Conservation (phyloP, 805 yeast species). For the Hanseniaspora pseudoguilliermondii region DNA sequence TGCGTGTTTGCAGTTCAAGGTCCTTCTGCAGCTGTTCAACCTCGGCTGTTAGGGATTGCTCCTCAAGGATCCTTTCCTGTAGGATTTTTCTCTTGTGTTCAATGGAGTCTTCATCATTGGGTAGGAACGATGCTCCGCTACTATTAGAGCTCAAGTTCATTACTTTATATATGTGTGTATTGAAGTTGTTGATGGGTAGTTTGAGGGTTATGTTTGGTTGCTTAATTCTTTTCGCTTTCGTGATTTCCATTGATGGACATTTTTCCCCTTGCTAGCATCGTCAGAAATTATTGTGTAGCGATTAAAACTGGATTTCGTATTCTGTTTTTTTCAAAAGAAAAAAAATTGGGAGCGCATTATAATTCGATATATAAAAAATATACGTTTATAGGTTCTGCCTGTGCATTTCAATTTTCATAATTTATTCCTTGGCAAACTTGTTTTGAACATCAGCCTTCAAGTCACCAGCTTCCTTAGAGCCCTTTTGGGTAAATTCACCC, state of each 20-base stretch:
- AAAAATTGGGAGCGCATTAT: too few species aligned
- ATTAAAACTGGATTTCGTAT: too few species aligned
- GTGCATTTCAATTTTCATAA: too few species aligned
- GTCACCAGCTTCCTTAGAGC: constrained; percentile 42
- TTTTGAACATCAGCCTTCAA: constrained; percentile 18
- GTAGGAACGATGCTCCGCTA: not conserved
- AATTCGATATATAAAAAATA: not conserved
- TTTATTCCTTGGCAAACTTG: constrained; percentile 3
- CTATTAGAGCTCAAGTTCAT: not conserved
- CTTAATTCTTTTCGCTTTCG: too few species aligned
- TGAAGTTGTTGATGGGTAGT: too few species aligned
- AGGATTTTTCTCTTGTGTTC: not conserved
- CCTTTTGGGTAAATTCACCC: constrained; percentile 33
- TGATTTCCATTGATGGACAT: too few species aligned
- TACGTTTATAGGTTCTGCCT: too few species aligned
- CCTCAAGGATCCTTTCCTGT: not conserved
- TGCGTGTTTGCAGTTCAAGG: not conserved
- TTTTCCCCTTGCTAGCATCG: too few species aligned
- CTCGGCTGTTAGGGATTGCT: not conserved
- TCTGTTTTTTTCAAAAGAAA: too few species aligned
- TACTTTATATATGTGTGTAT: too few species aligned
- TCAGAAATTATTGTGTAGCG: too few species aligned
- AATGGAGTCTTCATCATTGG: not conserved
- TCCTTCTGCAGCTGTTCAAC: not conserved
- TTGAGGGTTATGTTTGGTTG: too few species aligned